A percentile compares a stretch with the other conserved stretches of the same genome.
Conservation (phyloP, 768 basidiomycete genomes). For the Calocybe indica region DNA sequence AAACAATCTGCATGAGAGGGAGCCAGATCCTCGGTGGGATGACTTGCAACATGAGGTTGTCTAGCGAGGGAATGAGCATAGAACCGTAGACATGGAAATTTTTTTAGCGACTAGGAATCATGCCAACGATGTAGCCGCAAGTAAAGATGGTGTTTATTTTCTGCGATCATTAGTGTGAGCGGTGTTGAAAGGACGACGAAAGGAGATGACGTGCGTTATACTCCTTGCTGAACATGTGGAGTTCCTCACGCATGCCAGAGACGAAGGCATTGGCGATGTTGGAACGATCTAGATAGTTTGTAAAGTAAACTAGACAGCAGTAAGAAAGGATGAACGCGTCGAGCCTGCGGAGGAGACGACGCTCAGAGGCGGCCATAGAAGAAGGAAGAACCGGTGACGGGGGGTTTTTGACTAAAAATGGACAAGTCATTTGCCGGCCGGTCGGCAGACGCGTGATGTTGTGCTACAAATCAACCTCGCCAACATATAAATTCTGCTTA, state of each 20-base stretch:
- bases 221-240: constrained; percentile 58
- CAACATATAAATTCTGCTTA: too few species aligned
- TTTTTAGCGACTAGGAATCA: constrained; percentile 51
- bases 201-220: constrained; percentile 42
- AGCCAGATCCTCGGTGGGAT: constrained; percentile 63
- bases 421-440: too few species aligned
- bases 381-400: too few species aligned
- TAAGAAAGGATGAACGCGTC: constrained; percentile 69
- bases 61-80: constrained; percentile 19
- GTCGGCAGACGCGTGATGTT: too few species aligned
- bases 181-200: constrained; percentile 1
- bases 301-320: constrained; percentile 70
- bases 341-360: constrained; percentile 48
- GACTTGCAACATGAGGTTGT: constrained; percentile 62
- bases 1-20: constrained; percentile 57
- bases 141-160: constrained; percentile 69
- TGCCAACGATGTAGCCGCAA: constrained; percentile 70
- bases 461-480: too few species aligned
- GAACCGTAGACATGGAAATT: neutral
- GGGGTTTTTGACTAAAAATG: too few species aligned
- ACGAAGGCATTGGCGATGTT: constrained; percentile 72
- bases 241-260: constrained; percentile 74
- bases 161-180: constrained; percentile 20
- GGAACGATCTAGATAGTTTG: constrained; percentile 64
- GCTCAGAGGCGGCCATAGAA: constrained; percentile 23